These are phyloP conservation scores for Artemisia argyi DNA, from an alignment of 129 eudicot genomes.

Conservation along the genomic window DNA sequence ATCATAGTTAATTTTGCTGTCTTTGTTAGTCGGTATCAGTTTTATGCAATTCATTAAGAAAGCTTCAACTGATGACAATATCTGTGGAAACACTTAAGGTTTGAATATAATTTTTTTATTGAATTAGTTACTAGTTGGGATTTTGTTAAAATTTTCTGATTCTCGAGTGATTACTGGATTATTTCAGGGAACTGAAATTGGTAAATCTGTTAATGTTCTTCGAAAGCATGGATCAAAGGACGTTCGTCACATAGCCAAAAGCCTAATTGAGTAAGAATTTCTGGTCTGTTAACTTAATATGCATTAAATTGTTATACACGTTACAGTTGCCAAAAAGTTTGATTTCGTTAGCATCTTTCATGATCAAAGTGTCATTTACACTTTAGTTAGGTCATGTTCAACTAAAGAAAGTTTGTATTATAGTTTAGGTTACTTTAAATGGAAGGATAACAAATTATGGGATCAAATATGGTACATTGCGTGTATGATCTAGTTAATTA, in stretches of 20 bases:
- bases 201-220: constrained; percentile 73
- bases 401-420: constrained; percentile 7
- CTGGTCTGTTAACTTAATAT: constrained; percentile 12
- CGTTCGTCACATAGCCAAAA: constrained; percentile 49
- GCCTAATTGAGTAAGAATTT: constrained; percentile 61
- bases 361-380: background rate
- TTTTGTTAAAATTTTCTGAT: background rate
- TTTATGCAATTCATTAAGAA: constrained; percentile 64
- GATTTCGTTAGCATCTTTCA: constrained; percentile 7
- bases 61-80: constrained; percentile 70
- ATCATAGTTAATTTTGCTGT: constrained; percentile 17
- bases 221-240: constrained; percentile 66
- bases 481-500: no score
- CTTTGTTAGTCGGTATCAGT: constrained; percentile 49
- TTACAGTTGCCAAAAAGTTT: background rate
- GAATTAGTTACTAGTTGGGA: background rate
- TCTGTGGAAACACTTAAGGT: constrained; percentile 81
- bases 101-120: constrained; percentile 17
- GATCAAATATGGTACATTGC: no score
- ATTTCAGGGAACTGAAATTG: constrained; percentile 80
- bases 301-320: constrained; percentile 5
- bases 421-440: background rate
- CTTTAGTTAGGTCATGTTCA: constrained; percentile 8
- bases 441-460: no score
- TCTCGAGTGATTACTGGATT: constrained; percentile 7